phyloP scores from a whole-genome alignment of 2,329 filamentous ascomycete genomes.

The Monosporascus ibericus region DNA sequence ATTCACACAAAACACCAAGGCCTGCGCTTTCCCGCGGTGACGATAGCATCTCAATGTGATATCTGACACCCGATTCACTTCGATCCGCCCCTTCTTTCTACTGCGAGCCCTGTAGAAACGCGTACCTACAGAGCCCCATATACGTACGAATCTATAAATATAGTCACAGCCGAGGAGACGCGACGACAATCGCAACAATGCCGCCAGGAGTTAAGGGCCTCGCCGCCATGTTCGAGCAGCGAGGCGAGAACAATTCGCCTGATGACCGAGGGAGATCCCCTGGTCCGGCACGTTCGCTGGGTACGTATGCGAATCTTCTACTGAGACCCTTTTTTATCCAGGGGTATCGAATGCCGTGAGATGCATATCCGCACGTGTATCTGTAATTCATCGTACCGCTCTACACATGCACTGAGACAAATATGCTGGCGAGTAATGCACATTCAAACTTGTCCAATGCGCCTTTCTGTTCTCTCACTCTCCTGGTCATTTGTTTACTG shows the following conservation, averaged over 20 bases:
- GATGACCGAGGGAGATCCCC: constrained; percentile 64
- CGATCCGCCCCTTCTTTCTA: no score
- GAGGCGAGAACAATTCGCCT: constrained; percentile 57
- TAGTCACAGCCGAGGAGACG: not conserved
- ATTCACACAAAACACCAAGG: constrained; percentile 8
- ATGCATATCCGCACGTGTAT: no score
- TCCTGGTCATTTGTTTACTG: no score
- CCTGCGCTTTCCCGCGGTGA: constrained; percentile 20
- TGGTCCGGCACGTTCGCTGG: constrained; percentile 35
- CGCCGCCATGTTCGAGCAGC: constrained; percentile 74
- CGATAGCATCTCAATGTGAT: constrained; percentile 10
- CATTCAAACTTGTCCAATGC: no score
- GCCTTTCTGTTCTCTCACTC: no score
- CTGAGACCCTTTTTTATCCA: not conserved
- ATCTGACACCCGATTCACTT: constrained; percentile 8
- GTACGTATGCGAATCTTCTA: constrained; percentile 29
- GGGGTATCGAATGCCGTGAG: not conserved
- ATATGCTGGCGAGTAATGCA: no score
- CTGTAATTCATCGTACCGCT: no score
- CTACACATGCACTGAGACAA: no score
- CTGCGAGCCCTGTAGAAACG: no score
- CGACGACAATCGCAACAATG: constrained; percentile 38
- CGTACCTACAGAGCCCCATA: no score
- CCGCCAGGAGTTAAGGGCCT: constrained; percentile 64
- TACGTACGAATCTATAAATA: no score